These are phyloP conservation scores for Litsea cubeba DNA, from an alignment of 164 flowering plant species.

Conservation along the genomic window DNA sequence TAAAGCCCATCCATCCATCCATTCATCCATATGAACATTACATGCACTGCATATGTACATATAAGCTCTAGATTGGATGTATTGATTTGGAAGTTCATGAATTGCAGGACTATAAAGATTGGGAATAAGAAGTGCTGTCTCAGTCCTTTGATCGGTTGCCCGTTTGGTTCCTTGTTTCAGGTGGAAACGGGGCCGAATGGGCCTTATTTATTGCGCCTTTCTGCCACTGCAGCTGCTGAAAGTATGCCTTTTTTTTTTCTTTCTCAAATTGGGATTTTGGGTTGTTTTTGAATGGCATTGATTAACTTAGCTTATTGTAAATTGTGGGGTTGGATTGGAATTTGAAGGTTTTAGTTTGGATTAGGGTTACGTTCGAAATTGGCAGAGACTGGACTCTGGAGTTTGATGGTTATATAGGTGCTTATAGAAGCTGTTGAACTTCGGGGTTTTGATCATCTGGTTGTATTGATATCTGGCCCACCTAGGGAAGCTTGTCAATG, in stretches of 20 bases:
- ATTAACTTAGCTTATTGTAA: neutral
- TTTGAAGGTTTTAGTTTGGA: too few relatives aligned
- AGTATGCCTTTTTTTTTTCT: constrained; percentile 25
- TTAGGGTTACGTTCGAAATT: too few relatives aligned
- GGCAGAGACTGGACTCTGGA: too few relatives aligned
- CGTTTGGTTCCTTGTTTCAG: constrained; percentile 81
- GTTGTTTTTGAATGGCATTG: neutral
- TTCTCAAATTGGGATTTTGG: neutral
- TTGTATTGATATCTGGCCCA: too few relatives aligned
- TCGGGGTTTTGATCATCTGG: too few relatives aligned
- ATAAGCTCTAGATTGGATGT: too few relatives aligned
- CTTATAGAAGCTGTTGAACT: too few relatives aligned
- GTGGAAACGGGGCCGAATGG: constrained; percentile 55
- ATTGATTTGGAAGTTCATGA: neutral
- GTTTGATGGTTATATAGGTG: too few relatives aligned
- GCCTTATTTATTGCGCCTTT: constrained; percentile 49
- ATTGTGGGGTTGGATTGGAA: too few relatives aligned
- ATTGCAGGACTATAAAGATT: constrained; percentile 74
- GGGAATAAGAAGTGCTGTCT: constrained; percentile 69
- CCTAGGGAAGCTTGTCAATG: too few relatives aligned
- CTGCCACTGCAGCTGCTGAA: constrained; percentile 28
- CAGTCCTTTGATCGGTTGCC: constrained; percentile 80
- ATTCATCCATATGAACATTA: neutral
- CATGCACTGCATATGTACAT: neutral
- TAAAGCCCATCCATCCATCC: constrained; percentile 21